These are phyloP conservation scores for Stagonosporopsis tanaceti DNA, from an alignment of 2,329 filamentous ascomycete species.

Conservation along the genomic window DNA sequence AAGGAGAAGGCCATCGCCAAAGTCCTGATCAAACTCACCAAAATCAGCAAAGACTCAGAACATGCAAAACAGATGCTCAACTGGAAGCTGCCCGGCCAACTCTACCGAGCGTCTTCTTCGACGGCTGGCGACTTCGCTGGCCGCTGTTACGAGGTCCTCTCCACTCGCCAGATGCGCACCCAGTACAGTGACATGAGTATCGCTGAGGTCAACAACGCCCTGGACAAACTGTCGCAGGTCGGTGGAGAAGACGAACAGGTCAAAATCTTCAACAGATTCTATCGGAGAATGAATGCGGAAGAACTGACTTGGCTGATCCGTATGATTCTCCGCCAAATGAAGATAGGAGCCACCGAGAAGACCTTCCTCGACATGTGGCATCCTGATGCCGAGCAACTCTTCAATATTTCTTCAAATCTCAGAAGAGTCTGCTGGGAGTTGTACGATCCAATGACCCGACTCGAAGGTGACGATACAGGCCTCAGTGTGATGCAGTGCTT, in stretches of 20 bases:
- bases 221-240: constrained; percentile 79
- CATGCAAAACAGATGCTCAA: constrained; percentile 86
- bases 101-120: constrained; percentile 55
- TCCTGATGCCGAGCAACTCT: constrained; percentile 64
- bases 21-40: constrained; percentile 88
- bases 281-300: constrained; percentile 88
- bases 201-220: constrained; percentile 84
- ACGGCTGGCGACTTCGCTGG: constrained; percentile 89
- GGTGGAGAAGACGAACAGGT: constrained; percentile 84
- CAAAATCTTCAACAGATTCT: constrained; percentile 83
- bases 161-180: constrained; percentile 79
- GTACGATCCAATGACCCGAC: constrained; percentile 72
- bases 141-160: constrained; percentile 84
- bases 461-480: constrained; percentile 77
- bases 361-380: constrained; percentile 77
- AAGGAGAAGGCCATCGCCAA: constrained; percentile 93
- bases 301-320: constrained; percentile 95
- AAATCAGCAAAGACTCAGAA: constrained; percentile 88
- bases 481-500: constrained; percentile 93
- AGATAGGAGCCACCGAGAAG: constrained; percentile 80
- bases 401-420: constrained; percentile 90
- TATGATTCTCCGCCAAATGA: constrained; percentile 85
- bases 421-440: constrained; percentile 95
- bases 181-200: constrained; percentile 82
- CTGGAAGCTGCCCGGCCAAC: constrained; percentile 86